Conservation (phyloP, 306 rosid genomes). For the Arachis stenosperma region DNA sequence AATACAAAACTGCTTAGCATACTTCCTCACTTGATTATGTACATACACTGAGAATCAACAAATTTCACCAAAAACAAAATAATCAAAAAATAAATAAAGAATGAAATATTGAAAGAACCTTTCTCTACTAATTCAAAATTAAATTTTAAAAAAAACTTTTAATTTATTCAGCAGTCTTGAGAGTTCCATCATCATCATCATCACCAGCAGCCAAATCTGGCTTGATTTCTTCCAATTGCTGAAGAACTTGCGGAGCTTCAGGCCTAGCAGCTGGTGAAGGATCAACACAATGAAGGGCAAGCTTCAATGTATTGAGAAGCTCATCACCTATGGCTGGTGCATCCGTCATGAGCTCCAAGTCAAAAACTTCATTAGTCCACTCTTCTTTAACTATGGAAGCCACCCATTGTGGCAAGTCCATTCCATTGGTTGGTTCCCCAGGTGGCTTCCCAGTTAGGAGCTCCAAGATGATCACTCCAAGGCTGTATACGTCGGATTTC, state of each 20-base stretch:
- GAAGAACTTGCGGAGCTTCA: constrained; percentile 75
- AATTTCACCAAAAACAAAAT: constrained; percentile 31
- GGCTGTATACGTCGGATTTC: constrained; percentile 63
- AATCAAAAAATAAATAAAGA: constrained; percentile 45
- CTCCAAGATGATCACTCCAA: constrained; percentile 83
- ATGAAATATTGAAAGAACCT: constrained; percentile 35
- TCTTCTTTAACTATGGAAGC: constrained; percentile 90
- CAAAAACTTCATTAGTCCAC: constrained; percentile 91
- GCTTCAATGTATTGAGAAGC: constrained; percentile 77
- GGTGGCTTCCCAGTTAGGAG: constrained; percentile 88
- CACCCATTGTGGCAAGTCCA: constrained; percentile 93
- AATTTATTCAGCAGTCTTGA: constrained; percentile 42
- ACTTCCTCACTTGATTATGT: neutral
- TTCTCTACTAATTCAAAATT: constrained; percentile 24
- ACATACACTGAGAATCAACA: constrained; percentile 9
- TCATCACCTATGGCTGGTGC: constrained; percentile 67
- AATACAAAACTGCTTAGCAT: neutral
- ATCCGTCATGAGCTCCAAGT: constrained; percentile 84
- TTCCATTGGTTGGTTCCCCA: constrained; percentile 72
- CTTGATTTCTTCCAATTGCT: constrained; percentile 74
- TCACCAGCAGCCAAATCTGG: constrained; percentile 62
- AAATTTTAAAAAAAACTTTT: neutral
- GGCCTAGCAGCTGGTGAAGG: constrained; percentile 85
- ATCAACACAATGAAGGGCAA: constrained; percentile 88
- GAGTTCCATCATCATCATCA: constrained; percentile 41